phyloP scores from a whole-genome alignment of 169 alveolate species.

The Cryptosporidium muris region DNA sequence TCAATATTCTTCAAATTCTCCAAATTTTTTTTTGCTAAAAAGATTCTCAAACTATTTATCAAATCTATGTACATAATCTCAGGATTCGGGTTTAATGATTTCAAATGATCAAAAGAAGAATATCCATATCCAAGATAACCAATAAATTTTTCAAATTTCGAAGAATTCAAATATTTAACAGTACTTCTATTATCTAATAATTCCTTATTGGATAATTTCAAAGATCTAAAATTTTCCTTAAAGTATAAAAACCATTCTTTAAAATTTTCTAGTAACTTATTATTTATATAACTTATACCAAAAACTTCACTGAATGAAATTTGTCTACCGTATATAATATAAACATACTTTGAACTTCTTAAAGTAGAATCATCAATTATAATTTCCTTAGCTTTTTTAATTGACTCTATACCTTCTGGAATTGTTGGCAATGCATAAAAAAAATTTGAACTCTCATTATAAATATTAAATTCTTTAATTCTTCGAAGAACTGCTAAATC shows the following conservation, averaged over 20 bases:
- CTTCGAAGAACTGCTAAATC: too few relatives aligned
- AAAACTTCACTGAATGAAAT: slow-evolving; percentile 41
- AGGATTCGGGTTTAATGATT: slow-evolving; percentile 50
- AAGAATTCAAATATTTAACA: slow-evolving; percentile 4
- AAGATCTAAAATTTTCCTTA: slow-evolving; percentile 3
- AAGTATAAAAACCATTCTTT: slow-evolving; percentile 9
- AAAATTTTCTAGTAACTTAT: slow-evolving; percentile 20
- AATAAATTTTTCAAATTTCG: slow-evolving; percentile 31
- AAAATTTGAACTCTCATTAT: too few relatives aligned
- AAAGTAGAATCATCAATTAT: neutral
- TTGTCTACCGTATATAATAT: slow-evolving; percentile 39
- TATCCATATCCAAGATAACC: slow-evolving; percentile 55
- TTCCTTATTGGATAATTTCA: neutral
- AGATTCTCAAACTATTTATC: slow-evolving; percentile 7
- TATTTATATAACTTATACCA: slow-evolving; percentile 38
- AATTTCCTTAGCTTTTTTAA: neutral
- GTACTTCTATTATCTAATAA: neutral
- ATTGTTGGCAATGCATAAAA: too few relatives aligned
- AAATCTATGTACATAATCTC: slow-evolving; percentile 17
- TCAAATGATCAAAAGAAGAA: slow-evolving; percentile 34
- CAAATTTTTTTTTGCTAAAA: slow-evolving; percentile 28
- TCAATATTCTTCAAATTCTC: slow-evolving; percentile 15
- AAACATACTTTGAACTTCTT: neutral
- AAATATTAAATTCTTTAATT: too few relatives aligned
- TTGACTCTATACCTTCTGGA: neutral